phyloP scores from a whole-genome alignment of 1,284 basidiomycete genomes.

The Thecaphora frezii region DNA sequence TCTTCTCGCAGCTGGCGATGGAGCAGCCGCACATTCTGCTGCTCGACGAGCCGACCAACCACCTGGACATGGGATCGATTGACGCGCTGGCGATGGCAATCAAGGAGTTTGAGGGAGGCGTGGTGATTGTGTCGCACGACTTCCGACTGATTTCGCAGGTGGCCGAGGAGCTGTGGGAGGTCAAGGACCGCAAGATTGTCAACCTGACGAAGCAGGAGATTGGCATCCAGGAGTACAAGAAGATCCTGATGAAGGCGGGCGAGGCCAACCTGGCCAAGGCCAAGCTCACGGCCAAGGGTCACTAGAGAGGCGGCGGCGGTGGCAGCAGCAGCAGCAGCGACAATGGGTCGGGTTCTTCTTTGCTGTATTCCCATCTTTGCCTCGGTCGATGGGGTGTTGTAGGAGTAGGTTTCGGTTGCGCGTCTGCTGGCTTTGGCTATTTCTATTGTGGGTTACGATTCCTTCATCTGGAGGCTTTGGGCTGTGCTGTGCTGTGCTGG shows the following conservation, averaged over 20 bases:
- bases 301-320: slow-evolving; percentile 1
- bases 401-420: too few species aligned
- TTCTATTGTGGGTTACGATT: too few species aligned
- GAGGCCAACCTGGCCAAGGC: slow-evolving; percentile 54
- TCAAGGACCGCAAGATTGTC: slow-evolving; percentile 88
- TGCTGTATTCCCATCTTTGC: background rate
- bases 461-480: too few species aligned
- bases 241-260: slow-evolving; percentile 50
- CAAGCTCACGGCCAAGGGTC: slow-evolving; percentile 51
- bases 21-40: slow-evolving; percentile 62
- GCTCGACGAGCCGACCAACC: slow-evolving; percentile 74
- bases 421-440: too few species aligned
- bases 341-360: too few species aligned
- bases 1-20: slow-evolving; percentile 77
- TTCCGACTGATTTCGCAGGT: slow-evolving; percentile 53
- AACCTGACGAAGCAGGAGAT: slow-evolving; percentile 82
- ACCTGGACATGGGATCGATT: slow-evolving; percentile 88
- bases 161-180: slow-evolving; percentile 94
- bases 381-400: too few species aligned
- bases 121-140: slow-evolving; percentile 64
- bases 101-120: slow-evolving; percentile 95
- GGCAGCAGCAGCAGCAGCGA: background rate
- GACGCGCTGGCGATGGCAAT: slow-evolving; percentile 91
- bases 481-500: too few species aligned
- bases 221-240: slow-evolving; percentile 57